phyloP scores from a whole-genome alignment of 257 asterid species.

The Nyctanthes arbortristis region DNA sequence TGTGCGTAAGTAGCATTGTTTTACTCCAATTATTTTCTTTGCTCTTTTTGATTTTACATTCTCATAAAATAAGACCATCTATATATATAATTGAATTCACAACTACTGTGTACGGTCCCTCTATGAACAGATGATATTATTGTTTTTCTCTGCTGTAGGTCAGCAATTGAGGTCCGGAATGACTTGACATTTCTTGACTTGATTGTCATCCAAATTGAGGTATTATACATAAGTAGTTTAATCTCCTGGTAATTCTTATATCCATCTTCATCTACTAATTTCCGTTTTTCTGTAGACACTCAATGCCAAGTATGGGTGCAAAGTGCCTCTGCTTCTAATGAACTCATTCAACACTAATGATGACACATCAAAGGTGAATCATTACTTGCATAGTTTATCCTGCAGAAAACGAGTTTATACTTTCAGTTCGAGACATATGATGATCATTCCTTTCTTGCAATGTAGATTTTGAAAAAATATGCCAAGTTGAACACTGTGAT shows the following conservation, averaged over 20 bases:
- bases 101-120: neutral
- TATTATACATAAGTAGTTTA: constrained; percentile 24
- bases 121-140: constrained; percentile 22
- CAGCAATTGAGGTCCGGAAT: constrained; percentile 96
- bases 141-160: constrained; percentile 48
- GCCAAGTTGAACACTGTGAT: constrained; percentile 66
- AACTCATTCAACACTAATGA: constrained; percentile 99
- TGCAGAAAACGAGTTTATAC: constrained; percentile 3
- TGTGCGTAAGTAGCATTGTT: too few species aligned
- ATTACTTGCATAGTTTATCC: neutral
- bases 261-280: constrained; percentile 26
- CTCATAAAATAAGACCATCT: constrained; percentile 17
- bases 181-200: constrained; percentile 97
- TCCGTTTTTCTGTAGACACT: constrained; percentile 60
- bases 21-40: too few species aligned
- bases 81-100: too few species aligned
- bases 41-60: neutral
- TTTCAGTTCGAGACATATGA: constrained; percentile 11
- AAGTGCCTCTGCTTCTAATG: constrained; percentile 91
- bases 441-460: constrained; percentile 28
- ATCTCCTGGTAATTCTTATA: constrained; percentile 10
- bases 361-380: constrained; percentile 81
- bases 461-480: constrained; percentile 86
- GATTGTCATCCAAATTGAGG: constrained; percentile 97
- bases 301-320: constrained; percentile 84